Evolutionary conservation across 495 filamentous ascomycete genomes (phyloP).

Genomic region (Neohortaea acidophila): DNA sequence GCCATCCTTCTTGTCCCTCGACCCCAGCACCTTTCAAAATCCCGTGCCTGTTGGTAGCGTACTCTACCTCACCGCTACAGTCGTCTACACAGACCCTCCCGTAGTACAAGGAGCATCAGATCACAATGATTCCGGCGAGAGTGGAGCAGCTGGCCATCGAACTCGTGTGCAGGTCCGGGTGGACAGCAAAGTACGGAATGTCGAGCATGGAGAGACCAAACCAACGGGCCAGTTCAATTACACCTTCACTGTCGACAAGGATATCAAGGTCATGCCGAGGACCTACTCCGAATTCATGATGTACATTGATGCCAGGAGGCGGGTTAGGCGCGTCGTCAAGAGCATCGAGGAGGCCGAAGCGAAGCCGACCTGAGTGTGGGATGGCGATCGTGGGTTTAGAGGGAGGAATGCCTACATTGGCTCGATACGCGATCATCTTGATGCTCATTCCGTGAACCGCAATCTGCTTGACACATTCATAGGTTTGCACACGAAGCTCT

Average conservation of each 20-base stretch:
- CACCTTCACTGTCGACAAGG: slow-evolving; percentile 60
- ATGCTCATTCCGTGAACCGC: too few species aligned
- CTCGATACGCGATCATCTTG: too few species aligned
- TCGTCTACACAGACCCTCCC: slow-evolving; percentile 62
- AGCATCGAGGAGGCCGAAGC: slow-evolving; percentile 19
- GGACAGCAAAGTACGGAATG: slow-evolving; percentile 59
- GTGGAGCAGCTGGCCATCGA: slow-evolving; percentile 31
- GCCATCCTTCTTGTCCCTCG: slow-evolving; percentile 62
- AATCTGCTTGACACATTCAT: too few species aligned
- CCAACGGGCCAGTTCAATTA: slow-evolving; percentile 76
- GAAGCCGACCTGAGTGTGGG: slow-evolving; percentile 4
- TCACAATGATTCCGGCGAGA: slow-evolving; percentile 23
- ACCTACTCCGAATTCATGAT: slow-evolving; percentile 67
- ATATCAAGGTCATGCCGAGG: slow-evolving; percentile 60
- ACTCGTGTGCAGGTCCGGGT: slow-evolving; percentile 65
- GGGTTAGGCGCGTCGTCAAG: slow-evolving; percentile 29
- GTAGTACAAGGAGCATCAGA: slow-evolving; percentile 19
- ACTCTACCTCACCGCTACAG: slow-evolving; percentile 60
- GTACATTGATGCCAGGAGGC: slow-evolving; percentile 56
- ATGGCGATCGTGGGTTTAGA: slow-evolving; percentile 20
- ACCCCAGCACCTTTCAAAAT: slow-evolving; percentile 70
- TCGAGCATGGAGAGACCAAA: slow-evolving; percentile 61
- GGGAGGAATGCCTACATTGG: too few species aligned
- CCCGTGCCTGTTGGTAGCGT: slow-evolving; percentile 74
- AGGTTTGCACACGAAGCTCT: too few species aligned